Evolutionary conservation across 1,139 yeast genomes (phyloP), one percentile per base, ranked within the genome.

Genomic region (Blastobotrys illinoisensis): DNA sequence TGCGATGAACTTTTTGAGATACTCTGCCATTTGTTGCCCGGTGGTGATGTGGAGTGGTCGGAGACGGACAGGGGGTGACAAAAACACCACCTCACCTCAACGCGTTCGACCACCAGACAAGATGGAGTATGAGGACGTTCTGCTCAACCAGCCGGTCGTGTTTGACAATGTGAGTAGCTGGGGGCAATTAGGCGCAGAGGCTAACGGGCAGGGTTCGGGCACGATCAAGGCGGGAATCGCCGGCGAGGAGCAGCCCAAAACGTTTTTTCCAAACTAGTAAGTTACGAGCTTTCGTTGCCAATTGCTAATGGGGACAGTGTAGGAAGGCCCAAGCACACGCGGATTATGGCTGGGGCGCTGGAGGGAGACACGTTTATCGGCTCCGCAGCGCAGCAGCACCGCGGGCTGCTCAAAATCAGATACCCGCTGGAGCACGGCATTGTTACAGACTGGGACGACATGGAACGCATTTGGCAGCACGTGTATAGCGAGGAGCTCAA

Each of bases 181-280:
- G n/a, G 32, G 19, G 19, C 2, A n/a, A 36, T 45, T 47, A 5
- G 43, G 5, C 16, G n/a, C n/a, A n/a, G n/a, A 13, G 19, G 9
- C 44, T 40, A 14, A 18, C 20, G 5, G 44, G 45, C 47, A 74
- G 78, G 98, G 98, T n/a, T 85, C 96, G 3, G 96, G 96, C 1
- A 79, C 80, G 50, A 76, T 90, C 55, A 87, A 89, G 67, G 90
- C 96, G 0, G 98, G 98, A 0, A 88, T 91, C 71, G 96, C 97
- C 1, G 97, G 97, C 16, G 95, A 88, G 62, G 95, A 88, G 55
- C 79, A 76, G 61, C 98, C 98, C 2, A 79, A 81, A 62, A 70
- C 81, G 45, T 78, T 73, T 56, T 73, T 78, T 20, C 79, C 81
- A 9, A 64, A 80, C 19, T 69, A 71, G 75, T 74, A 63, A 48